These are phyloP conservation scores for Blastocystis hominis DNA, from an alignment of 352 stramenopile genomes.

Conservation along the genomic window DNA sequence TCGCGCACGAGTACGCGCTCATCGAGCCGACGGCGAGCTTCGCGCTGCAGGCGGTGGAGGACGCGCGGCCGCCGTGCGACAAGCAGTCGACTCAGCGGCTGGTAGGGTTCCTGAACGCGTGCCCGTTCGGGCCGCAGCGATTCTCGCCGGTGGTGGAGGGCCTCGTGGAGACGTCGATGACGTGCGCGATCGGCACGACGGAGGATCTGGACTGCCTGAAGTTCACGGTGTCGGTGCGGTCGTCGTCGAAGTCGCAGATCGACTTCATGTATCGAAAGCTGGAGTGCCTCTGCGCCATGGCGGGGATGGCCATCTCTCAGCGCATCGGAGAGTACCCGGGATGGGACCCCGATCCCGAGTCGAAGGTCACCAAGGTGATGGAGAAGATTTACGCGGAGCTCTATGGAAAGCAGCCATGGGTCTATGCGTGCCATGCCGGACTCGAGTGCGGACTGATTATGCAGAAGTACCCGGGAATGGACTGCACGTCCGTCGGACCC, in stretches of 20 bases:
- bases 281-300: constrained; percentile 15
- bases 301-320: constrained; percentile 21
- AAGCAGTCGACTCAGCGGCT: background rate
- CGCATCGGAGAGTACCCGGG: constrained; percentile 47
- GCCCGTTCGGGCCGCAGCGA: constrained; percentile 41
- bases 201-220: constrained; percentile 15
- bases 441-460: constrained; percentile 53
- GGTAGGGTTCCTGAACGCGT: constrained; percentile 28
- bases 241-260: constrained; percentile 50
- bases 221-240: constrained; percentile 52
- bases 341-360: constrained; percentile 11
- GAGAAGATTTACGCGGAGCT: background rate
- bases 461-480: constrained; percentile 55
- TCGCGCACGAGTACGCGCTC: background rate
- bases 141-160: constrained; percentile 25
- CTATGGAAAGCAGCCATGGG: constrained; percentile 34
- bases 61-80: constrained; percentile 2
- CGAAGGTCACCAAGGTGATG: constrained; percentile 33
- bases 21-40: constrained; percentile 6
- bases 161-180: constrained; percentile 56
- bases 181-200: constrained; percentile 32
- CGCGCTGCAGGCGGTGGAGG: background rate
- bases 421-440: constrained; percentile 52
- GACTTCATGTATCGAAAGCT: constrained; percentile 34
- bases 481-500: constrained; percentile 52